A percentile compares a stretch with the other conserved stretches of the same genome.
phyloP scores from a whole-genome alignment of 2,329 filamentous ascomycete species.

The Calonectria henricotiae region DNA sequence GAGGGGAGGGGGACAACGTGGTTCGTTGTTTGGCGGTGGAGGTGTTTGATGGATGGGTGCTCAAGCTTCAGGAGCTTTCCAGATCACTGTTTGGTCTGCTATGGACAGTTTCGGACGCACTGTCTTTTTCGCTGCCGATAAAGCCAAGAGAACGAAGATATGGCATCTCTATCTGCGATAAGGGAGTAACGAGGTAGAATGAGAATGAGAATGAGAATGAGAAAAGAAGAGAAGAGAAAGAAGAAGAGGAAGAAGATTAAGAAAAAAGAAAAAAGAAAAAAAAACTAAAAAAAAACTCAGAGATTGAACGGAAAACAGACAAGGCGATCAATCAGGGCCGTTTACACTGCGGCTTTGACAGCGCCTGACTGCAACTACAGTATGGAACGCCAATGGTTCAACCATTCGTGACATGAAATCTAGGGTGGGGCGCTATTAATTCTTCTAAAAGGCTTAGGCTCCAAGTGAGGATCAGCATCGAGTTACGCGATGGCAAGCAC shows the following conservation, averaged over 20 bases:
- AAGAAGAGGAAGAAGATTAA: too few species aligned
- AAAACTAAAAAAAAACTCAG: neutral
- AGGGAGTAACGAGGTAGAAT: neutral
- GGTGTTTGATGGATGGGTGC: slow-evolving; percentile 35
- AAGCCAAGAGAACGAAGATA: neutral
- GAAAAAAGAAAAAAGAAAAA: neutral
- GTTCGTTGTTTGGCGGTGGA: slow-evolving; percentile 42
- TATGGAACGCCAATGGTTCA: slow-evolving; percentile 2
- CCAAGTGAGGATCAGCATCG: slow-evolving; percentile 16
- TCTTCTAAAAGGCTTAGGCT: slow-evolving; percentile 32
- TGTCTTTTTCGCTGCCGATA: neutral
- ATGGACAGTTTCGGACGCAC: slow-evolving; percentile 25
- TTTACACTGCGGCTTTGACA: slow-evolving; percentile 21
- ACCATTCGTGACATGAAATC: slow-evolving; percentile 32
- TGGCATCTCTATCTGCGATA: neutral
- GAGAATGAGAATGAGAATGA: too few species aligned
- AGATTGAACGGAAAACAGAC: neutral
- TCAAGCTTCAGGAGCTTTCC: slow-evolving; percentile 26
- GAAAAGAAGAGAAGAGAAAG: too few species aligned
- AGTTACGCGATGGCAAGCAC: slow-evolving; percentile 24
- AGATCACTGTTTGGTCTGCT: slow-evolving; percentile 16
- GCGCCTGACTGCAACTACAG: slow-evolving; percentile 17
- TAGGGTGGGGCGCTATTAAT: slow-evolving; percentile 24
- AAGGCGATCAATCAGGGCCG: slow-evolving; percentile 21
- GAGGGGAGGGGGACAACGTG: slow-evolving; percentile 37